Percentiles rank a stretch among this genome's conserved stretches.
phyloP scores from a whole-genome alignment of 768 basidiomycete genomes.

The Mycena floridula region DNA sequence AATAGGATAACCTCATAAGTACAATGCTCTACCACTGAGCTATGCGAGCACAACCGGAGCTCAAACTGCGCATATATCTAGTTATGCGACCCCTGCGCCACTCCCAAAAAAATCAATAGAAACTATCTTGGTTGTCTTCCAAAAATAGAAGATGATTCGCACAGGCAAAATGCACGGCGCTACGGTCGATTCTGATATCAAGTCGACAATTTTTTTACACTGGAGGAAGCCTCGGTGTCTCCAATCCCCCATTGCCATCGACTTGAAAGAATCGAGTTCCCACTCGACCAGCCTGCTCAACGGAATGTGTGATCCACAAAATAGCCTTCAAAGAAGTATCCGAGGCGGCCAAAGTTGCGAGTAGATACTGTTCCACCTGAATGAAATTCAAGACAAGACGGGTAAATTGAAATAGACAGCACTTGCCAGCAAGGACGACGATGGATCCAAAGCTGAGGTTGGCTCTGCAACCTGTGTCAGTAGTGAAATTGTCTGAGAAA shows the following conservation, averaged over 20 bases:
- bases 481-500: not conserved
- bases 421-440: slow-evolving; percentile 47
- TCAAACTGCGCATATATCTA: too few species aligned
- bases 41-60: slow-evolving; percentile 37
- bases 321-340: slow-evolving; percentile 59
- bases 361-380: slow-evolving; percentile 67
- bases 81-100: not conserved
- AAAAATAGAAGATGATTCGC: not conserved
- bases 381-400: too few species aligned
- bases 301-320: slow-evolving; percentile 86
- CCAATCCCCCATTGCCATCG: slow-evolving; percentile 31
- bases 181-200: too few species aligned
- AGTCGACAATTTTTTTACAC: too few species aligned
- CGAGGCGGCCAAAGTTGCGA: slow-evolving; percentile 40
- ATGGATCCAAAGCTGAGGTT: slow-evolving; percentile 79
- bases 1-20: slow-evolving; percentile 42
- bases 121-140: not conserved
- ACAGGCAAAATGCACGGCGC: too few species aligned
- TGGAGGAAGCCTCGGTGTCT: slow-evolving; percentile 27
- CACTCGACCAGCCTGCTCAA: slow-evolving; percentile 69
- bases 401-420: too few species aligned
- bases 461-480: slow-evolving; percentile 52
- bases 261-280: slow-evolving; percentile 63
- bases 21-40: slow-evolving; percentile 58
- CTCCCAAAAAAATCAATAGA: not conserved